Evolutionary conservation across 2,329 filamentous ascomycete species (phyloP).

Genomic region (Colletotrichum spaethianum): DNA sequence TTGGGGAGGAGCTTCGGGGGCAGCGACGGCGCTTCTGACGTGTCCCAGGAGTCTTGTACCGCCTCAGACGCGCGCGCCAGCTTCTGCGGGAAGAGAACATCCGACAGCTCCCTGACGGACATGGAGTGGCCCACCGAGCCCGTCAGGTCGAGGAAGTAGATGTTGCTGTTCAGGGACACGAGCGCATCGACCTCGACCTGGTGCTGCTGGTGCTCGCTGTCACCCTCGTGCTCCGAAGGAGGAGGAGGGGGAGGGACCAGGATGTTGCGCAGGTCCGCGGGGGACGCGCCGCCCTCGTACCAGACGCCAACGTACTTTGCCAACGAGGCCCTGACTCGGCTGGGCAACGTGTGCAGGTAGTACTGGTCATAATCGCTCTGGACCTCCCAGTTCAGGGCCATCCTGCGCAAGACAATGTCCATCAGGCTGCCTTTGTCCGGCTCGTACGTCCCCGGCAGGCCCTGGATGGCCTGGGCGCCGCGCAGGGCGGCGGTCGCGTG

Average conservation of each 20-base stretch:
- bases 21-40: slow-evolving; percentile 48
- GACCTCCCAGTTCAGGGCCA: slow-evolving; percentile 69
- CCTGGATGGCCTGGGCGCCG: slow-evolving; percentile 39
- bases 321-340: slow-evolving; percentile 65
- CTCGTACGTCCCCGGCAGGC: slow-evolving; percentile 61
- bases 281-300: slow-evolving; percentile 61
- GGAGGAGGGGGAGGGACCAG: slow-evolving; percentile 49
- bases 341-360: slow-evolving; percentile 69
- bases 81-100: slow-evolving; percentile 63
- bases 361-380: slow-evolving; percentile 70
- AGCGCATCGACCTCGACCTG: slow-evolving; percentile 45
- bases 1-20: slow-evolving; percentile 63
- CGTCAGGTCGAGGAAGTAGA: slow-evolving; percentile 69
- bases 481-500: slow-evolving; percentile 24
- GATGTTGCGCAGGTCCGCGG: slow-evolving; percentile 65
- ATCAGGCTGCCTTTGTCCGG: slow-evolving; percentile 65
- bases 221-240: slow-evolving; percentile 45
- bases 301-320: slow-evolving; percentile 64
- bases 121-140: slow-evolving; percentile 66
- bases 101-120: slow-evolving; percentile 65
- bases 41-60: slow-evolving; percentile 69
- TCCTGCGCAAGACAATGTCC: slow-evolving; percentile 63
- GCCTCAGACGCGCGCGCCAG: slow-evolving; percentile 44
- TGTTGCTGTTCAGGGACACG: slow-evolving; percentile 57
- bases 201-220: slow-evolving; percentile 22